phyloP scores from a whole-genome alignment of 148 eudicot species.

The Talinum fruticosum region DNA sequence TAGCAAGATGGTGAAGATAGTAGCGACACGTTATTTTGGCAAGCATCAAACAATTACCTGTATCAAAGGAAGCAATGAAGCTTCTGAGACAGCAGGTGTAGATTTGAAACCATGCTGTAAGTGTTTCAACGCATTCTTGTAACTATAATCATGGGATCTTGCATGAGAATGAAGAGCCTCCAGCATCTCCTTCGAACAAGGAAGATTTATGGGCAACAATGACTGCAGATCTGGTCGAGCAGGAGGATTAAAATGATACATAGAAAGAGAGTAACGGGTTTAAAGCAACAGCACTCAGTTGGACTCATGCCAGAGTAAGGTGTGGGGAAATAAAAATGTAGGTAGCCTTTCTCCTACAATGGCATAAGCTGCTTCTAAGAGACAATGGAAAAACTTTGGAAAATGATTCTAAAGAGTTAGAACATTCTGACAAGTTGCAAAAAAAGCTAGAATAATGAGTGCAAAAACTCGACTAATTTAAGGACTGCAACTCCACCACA shows the following conservation, averaged over 20 bases:
- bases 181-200: conserved; percentile 17
- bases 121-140: conserved; percentile 53
- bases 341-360: too few species aligned
- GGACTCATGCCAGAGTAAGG: too few species aligned
- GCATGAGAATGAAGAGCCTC: conserved; percentile 35
- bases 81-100: conserved; percentile 57
- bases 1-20: neutral
- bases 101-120: conserved; percentile 55
- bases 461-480: too few species aligned
- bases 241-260: neutral
- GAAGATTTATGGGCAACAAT: conserved; percentile 54
- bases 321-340: too few species aligned
- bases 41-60: conserved; percentile 44
- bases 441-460: too few species aligned
- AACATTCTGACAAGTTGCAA: too few species aligned
- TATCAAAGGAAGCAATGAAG: conserved; percentile 58
- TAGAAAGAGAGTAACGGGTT: neutral
- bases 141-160: conserved; percentile 34
- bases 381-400: too few species aligned
- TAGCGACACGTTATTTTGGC: neutral
- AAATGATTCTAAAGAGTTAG: too few species aligned
- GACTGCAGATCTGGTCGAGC: conserved; percentile 41
- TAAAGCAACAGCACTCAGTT: too few species aligned
- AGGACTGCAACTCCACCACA: too few species aligned
- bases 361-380: too few species aligned